Evolutionary conservation across 1,139 yeast genomes (phyloP).

Genomic region (Saccharomyces hybrid): DNA sequence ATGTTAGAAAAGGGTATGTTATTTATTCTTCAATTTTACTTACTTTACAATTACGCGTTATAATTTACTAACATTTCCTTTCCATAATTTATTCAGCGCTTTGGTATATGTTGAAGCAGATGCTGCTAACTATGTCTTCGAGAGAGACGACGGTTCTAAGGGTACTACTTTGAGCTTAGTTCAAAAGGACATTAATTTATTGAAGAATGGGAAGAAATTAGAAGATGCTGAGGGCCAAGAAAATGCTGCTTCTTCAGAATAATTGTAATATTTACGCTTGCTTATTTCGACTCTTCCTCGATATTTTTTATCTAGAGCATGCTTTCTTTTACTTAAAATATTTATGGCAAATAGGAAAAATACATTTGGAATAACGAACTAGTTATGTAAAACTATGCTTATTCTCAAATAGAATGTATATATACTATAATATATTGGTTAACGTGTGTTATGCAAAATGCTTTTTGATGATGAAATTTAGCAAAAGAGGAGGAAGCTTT

Average conservation of each 20-base stretch:
- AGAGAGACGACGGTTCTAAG: slow-evolving; percentile 46
- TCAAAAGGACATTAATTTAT: slow-evolving; percentile 35
- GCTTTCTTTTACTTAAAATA: background rate
- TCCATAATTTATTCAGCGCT: slow-evolving; percentile 36
- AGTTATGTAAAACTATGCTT: background rate
- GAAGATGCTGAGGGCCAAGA: slow-evolving; percentile 17
- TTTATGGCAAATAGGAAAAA: background rate
- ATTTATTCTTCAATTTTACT: too few relatives aligned
- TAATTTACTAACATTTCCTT: background rate
- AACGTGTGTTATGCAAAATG: background rate
- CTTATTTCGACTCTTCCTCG: background rate
- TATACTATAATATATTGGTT: background rate
- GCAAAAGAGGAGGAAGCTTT: background rate
- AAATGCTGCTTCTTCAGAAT: slow-evolving; percentile 3
- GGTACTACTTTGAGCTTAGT: slow-evolving; percentile 37
- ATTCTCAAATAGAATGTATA: background rate
- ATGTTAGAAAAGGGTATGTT: slow-evolving; percentile 47
- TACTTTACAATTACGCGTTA: background rate
- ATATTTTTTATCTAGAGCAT: background rate
- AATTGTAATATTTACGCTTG: background rate
- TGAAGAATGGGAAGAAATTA: slow-evolving; percentile 24
- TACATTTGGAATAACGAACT: background rate
- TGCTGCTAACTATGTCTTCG: slow-evolving; percentile 44
- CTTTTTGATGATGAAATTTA: background rate
- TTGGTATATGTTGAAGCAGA: slow-evolving; percentile 56